Conservation (phyloP, 768 basidiomycete species). For the Calocybe cyanea region DNA sequence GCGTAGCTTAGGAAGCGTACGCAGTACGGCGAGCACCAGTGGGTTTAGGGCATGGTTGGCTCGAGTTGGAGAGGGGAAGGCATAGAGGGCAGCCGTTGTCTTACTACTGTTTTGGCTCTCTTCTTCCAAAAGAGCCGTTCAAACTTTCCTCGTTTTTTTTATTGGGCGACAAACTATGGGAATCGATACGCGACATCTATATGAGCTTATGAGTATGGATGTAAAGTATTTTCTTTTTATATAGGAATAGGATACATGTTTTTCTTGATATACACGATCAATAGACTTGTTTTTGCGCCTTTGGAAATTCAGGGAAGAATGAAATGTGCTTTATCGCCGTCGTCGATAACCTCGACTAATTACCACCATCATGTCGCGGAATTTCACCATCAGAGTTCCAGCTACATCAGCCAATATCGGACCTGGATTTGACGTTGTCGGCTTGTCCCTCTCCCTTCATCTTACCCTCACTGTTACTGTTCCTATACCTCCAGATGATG, state of each 20-base stretch:
- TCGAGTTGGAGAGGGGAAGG: conserved; percentile 25
- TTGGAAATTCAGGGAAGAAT: too few relatives aligned
- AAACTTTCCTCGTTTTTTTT: too few relatives aligned
- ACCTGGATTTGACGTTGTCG: conserved; percentile 98
- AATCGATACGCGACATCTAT: too few relatives aligned
- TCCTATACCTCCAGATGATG: conserved; percentile 22
- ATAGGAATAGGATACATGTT: too few relatives aligned
- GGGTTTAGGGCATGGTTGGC: conserved; percentile 40
- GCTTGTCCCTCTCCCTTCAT: conserved; percentile 89
- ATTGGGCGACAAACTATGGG: too few relatives aligned
- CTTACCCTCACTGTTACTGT: conserved; percentile 67
- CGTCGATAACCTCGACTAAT: not conserved
- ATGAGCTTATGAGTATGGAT: too few relatives aligned
- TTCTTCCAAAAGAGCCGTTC: too few relatives aligned
- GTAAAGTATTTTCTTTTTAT: too few relatives aligned
- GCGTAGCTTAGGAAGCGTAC: conserved; percentile 39
- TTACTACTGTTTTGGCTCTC: too few relatives aligned
- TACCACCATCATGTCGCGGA: conserved; percentile 20
- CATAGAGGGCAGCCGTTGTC: not conserved
- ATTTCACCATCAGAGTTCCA: conserved; percentile 78
- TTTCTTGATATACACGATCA: too few relatives aligned
- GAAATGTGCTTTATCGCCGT: not conserved
- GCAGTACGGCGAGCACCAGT: conserved; percentile 35
- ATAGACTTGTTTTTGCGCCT: too few relatives aligned
- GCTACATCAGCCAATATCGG: conserved; percentile 99